Base-by-base conservation (phyloP, 2,329 filamentous ascomycete species). In the Thelonectria blattea region DNA sequence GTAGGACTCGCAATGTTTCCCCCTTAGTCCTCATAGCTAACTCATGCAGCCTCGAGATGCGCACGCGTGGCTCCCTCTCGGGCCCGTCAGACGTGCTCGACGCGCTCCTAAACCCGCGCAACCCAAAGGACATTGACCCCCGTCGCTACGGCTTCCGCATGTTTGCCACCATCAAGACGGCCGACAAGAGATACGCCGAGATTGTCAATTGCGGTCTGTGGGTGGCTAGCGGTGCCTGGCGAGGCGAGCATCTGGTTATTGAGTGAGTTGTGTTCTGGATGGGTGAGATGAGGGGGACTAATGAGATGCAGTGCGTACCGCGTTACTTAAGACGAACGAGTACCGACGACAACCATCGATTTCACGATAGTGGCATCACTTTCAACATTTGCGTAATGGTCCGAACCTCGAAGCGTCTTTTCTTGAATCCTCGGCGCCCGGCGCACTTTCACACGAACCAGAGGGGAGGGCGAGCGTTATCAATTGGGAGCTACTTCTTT, bases 131-230 rank as follows among this genome's bases (percentile, higher is more conserved):
- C 56, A 77, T 80, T 52, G 76, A 79, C 56, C 76, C 77, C 11
- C 74, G 76, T 14, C 75, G 76, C 56, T 83, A 83, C 64, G 79
- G 78, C 59, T 83, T 83, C 64, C 77, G 80, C 62, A 74, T 83
- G 66, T 81, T 81, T 58, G 77, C 80, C 59, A 80, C 79, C 17
- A 79, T 83, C 73, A 81, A 82, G 68, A 82, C 81, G 20, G 74
- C 79, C 3, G 81, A 83, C 70, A 77, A 80, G 67, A 76, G 81
- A 30, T 83, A 83, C 64, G 75, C 75, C 49, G 79, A 81, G 56
- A 78, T 78, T 58, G 75, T 83, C 22, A 83, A 83, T 68, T 81
- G 78, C 67, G 80, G 79, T 5, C 73, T 83, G 53, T 83, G 80
- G 80, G 75, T 83, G 48, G 80, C 80, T 7, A 81, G 79, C 68